These are phyloP conservation scores for Ajuga chamaepitys DNA, from an alignment of 257 asterid genomes.

Conservation along the genomic window DNA sequence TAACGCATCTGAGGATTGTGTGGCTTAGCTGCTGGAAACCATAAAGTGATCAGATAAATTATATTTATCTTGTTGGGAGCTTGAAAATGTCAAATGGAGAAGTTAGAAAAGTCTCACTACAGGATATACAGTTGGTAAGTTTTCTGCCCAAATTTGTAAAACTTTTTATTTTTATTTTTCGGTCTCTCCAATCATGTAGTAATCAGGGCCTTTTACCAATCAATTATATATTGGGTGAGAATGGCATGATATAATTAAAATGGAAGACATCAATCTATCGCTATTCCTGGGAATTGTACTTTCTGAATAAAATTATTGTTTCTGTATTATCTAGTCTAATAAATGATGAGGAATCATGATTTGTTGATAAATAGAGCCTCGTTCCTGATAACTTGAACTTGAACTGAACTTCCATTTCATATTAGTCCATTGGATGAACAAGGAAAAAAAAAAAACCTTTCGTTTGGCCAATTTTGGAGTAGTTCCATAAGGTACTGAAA, in stretches of 20 bases:
- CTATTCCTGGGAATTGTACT: not conserved
- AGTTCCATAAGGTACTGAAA: not conserved
- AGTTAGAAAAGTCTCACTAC: slow-evolving; percentile 46
- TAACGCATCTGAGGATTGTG: not conserved
- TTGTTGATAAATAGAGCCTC: not conserved
- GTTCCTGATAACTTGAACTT: not conserved
- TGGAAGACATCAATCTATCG: not conserved
- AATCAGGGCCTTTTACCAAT: not conserved
- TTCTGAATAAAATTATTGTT: not conserved
- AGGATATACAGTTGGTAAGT: slow-evolving; percentile 83
- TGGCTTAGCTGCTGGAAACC: not conserved
- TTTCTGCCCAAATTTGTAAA: not conserved
- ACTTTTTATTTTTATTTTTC: not conserved
- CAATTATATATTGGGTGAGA: not conserved
- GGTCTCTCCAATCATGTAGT: not conserved
- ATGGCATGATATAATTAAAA: not conserved
- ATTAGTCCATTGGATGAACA: not conserved
- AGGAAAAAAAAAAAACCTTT: not conserved
- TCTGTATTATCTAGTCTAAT: not conserved
- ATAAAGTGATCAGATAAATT: slow-evolving; percentile 3
- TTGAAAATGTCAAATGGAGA: slow-evolving; percentile 59
- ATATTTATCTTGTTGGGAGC: not conserved
- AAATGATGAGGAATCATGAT: not conserved
- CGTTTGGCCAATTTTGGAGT: not conserved
- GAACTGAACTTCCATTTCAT: too few species aligned